These are phyloP conservation scores for Prunus mira DNA, from an alignment of 306 rosid genomes.

Conservation along the genomic window DNA sequence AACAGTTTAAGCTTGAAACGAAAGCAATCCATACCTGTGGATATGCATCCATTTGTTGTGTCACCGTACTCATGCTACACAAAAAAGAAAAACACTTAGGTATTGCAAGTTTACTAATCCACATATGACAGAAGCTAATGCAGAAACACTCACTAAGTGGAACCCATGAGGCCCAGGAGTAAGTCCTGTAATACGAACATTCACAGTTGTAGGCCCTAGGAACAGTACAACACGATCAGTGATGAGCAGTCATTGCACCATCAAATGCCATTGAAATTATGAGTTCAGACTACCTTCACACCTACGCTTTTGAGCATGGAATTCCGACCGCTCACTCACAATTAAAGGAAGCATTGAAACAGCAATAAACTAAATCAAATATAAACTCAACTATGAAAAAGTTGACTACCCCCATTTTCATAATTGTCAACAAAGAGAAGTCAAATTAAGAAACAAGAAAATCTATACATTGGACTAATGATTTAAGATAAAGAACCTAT, in stretches of 20 bases:
- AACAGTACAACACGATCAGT: constrained; percentile 12
- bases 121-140: constrained; percentile 12
- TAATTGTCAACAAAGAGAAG: background rate
- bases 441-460: background rate
- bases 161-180: constrained; percentile 86
- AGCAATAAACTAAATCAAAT: background rate
- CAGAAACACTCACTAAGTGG: constrained; percentile 62
- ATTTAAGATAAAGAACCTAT: background rate
- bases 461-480: background rate
- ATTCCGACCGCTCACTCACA: background rate
- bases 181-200: constrained; percentile 81
- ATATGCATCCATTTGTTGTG: constrained; percentile 96
- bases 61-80: constrained; percentile 91
- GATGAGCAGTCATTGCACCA: background rate
- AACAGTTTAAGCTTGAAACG: constrained; percentile 4
- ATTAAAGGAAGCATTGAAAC: background rate
- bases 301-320: background rate
- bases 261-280: background rate
- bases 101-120: background rate
- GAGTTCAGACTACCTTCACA: background rate
- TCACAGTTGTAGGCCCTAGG: constrained; percentile 81
- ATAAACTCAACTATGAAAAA: background rate
- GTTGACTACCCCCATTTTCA: background rate
- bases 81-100: constrained; percentile 17
- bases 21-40: constrained; percentile 55